phyloP scores from a whole-genome alignment of 2,329 filamentous ascomycete species.

The Diplocarpon rosae region DNA sequence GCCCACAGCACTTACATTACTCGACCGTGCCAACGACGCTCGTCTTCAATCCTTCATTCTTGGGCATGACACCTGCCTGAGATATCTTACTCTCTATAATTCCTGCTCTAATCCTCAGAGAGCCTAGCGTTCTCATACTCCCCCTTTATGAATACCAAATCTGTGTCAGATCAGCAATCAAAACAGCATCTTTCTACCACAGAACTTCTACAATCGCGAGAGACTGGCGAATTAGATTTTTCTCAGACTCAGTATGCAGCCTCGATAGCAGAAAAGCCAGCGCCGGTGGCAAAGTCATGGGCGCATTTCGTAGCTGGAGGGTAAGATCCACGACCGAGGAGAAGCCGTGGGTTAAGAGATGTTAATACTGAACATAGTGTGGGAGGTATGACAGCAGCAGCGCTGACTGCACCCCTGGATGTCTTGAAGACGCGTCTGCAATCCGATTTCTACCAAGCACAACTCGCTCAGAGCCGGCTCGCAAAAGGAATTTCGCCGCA shows the following conservation, averaged over 20 bases:
- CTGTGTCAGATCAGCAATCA: conserved; percentile 9
- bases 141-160: conserved; percentile 24
- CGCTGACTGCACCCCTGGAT: conserved; percentile 88
- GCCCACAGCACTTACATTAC: background rate
- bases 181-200: conserved; percentile 11
- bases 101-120: conserved; percentile 2
- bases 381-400: conserved; percentile 82
- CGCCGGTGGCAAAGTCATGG: conserved; percentile 65
- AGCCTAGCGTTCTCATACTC: conserved; percentile 11
- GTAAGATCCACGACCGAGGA: conserved; percentile 34
- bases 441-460: conserved; percentile 85
- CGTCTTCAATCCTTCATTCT: background rate
- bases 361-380: conserved; percentile 39
- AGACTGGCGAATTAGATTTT: conserved; percentile 46
- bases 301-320: conserved; percentile 86
- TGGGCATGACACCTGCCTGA: conserved; percentile 3
- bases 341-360: background rate
- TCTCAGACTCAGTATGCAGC: conserved; percentile 30
- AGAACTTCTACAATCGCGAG: conserved; percentile 45
- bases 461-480: conserved; percentile 59
- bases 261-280: conserved; percentile 28
- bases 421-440: conserved; percentile 89
- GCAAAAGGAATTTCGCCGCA: conserved; percentile 38
- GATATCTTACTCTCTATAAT: conserved; percentile 1
- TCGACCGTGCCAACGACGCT: no score